A percentile compares a stretch with the other conserved stretches of the same genome.
Evolutionary conservation across 2,329 filamentous ascomycete species (phyloP).

Genomic region (Blastomyces emzantsi): DNA sequence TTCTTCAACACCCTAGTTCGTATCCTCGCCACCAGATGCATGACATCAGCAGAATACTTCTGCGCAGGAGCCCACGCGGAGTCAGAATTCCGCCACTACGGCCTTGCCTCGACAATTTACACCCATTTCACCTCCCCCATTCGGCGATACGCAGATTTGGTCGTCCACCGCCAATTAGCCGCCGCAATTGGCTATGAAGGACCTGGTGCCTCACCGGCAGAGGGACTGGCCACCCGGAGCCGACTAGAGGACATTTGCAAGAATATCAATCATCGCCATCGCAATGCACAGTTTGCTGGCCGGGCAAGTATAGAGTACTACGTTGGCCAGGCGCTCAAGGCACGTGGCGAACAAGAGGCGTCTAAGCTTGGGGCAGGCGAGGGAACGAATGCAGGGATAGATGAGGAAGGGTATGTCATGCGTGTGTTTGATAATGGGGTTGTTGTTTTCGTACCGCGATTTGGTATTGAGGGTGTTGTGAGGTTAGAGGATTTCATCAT

Average conservation of each 20-base stretch:
- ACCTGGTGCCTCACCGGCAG: conserved; percentile 58
- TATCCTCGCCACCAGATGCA: conserved; percentile 95
- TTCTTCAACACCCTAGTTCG: conserved; percentile 99
- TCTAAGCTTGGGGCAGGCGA: conserved; percentile 19
- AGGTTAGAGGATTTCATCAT: conserved; percentile 73
- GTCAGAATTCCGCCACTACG: conserved; percentile 94
- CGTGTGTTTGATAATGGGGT: conserved; percentile 96
- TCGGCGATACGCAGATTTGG: conserved; percentile 91
- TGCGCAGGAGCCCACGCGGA: conserved; percentile 87
- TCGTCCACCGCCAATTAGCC: conserved; percentile 87
- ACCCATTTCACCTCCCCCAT: conserved; percentile 98
- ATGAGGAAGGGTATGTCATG: conserved; percentile 94
- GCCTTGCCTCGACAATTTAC: conserved; percentile 92
- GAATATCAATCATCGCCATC: conserved; percentile 96
- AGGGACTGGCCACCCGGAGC: conserved; percentile 67
- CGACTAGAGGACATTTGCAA: conserved; percentile 91
- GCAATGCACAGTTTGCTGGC: conserved; percentile 92
- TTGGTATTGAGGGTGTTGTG: conserved; percentile 90
- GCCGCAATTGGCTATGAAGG: conserved; percentile 82
- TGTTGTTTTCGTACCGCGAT: conserved; percentile 89
- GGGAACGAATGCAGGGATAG: conserved; percentile 35
- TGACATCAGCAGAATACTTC: conserved; percentile 99
- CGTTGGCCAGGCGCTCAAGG: conserved; percentile 90
- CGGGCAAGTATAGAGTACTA: conserved; percentile 96
- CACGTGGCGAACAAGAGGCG: conserved; percentile 43